Conservation (phyloP, 1,284 basidiomycete genomes). For the Cryptococcus sp. region DNA sequence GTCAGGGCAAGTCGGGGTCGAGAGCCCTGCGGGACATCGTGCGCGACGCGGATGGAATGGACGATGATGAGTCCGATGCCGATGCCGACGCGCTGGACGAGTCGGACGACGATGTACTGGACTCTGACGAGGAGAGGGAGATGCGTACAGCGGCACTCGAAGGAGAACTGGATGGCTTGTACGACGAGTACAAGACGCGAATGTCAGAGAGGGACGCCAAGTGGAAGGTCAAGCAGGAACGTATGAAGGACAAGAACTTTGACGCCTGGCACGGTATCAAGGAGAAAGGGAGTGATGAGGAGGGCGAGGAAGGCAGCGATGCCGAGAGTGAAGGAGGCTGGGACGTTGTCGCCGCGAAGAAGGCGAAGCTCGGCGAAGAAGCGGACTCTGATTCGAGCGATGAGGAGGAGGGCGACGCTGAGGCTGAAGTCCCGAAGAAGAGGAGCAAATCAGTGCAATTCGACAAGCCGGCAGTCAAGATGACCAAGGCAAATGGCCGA, state of each 20-base stretch:
- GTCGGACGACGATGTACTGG: constrained; percentile 61
- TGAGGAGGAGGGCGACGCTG: constrained; percentile 23
- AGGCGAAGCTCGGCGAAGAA: constrained; percentile 62
- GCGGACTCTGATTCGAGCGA: constrained; percentile 50
- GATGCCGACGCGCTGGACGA: constrained; percentile 44
- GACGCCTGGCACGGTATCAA: constrained; percentile 75
- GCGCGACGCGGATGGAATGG: constrained; percentile 54
- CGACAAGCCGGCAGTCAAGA: constrained; percentile 26
- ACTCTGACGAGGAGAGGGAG: constrained; percentile 72
- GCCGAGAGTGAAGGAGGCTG: constrained; percentile 69
- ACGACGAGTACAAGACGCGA: constrained; percentile 82
- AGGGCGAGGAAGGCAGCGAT: constrained; percentile 48
- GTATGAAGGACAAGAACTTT: constrained; percentile 70
- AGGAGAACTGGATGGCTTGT: constrained; percentile 81
- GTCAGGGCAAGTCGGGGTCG: constrained; percentile 54
- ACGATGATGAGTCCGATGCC: constrained; percentile 40
- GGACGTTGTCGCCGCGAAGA: constrained; percentile 68
- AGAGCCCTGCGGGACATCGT: constrained; percentile 57
- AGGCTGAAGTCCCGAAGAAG: constrained; percentile 24
- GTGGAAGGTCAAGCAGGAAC: constrained; percentile 80
- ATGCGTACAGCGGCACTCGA: constrained; percentile 70
- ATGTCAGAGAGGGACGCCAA: constrained; percentile 85
- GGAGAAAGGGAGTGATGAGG: constrained; percentile 46
- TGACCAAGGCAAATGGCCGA: constrained; percentile 4
- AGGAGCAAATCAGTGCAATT: constrained; percentile 20